Evolutionary conservation across 2,329 filamentous ascomycete species (phyloP).

Genomic region (Botrytis porri): DNA sequence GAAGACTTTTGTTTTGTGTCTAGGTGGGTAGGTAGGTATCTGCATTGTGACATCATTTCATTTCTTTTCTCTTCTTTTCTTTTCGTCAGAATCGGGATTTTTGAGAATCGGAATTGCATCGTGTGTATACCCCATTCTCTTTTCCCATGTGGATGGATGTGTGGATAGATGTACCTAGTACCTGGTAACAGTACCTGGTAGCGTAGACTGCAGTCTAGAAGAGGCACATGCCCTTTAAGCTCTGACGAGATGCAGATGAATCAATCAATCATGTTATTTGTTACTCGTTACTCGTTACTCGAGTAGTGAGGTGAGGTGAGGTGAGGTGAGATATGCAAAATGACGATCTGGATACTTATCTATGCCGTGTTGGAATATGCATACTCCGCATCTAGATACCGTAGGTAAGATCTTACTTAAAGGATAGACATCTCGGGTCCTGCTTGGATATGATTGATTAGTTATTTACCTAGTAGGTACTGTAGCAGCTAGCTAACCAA

Average conservation of each 20-base stretch:
- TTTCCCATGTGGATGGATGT: too few species aligned
- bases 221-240: neutral
- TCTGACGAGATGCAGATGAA: neutral
- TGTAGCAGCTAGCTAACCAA: neutral
- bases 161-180: neutral
- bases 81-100: too few species aligned
- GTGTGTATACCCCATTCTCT: too few species aligned
- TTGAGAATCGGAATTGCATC: too few species aligned
- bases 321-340: neutral
- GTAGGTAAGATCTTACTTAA: too few species aligned
- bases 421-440: neutral
- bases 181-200: neutral
- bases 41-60: constrained; percentile 15
- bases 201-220: neutral
- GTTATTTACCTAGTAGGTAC: too few species aligned
- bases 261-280: neutral
- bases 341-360: neutral
- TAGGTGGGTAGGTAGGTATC: too few species aligned
- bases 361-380: neutral
- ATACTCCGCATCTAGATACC: too few species aligned
- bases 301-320: too few species aligned
- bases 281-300: neutral
- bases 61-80: too few species aligned
- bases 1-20: too few species aligned
- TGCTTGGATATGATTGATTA: neutral